Evolutionary conservation across 2,329 filamentous ascomycete species (phyloP).

Genomic region (Colletotrichum somersetense): DNA sequence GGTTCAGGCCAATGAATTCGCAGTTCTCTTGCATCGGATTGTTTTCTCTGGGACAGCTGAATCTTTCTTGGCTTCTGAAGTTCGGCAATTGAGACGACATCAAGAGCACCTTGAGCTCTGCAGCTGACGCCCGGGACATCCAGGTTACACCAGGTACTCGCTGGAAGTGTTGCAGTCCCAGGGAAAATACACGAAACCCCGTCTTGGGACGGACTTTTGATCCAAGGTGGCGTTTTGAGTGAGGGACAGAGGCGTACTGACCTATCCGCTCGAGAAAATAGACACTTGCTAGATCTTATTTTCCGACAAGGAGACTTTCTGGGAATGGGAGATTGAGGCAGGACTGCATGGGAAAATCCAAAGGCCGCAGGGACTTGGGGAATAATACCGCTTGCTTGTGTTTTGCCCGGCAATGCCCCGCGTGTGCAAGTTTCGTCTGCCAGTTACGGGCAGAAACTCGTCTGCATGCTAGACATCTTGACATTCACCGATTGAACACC

Average conservation of each 20-base stretch:
- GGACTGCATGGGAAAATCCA: background rate
- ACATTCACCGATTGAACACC: no score
- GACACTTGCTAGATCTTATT: background rate
- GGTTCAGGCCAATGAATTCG: background rate
- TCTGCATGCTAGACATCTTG: background rate
- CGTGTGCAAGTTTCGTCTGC: background rate
- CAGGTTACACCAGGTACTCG: background rate
- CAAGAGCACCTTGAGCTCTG: background rate
- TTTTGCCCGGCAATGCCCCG: background rate
- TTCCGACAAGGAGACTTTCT: background rate
- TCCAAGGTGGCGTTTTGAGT: no score
- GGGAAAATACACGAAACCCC: no score
- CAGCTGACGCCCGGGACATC: background rate
- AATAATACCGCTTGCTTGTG: background rate
- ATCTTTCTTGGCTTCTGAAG: background rate
- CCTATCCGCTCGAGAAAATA: background rate
- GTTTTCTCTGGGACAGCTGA: background rate
- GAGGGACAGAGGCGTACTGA: no score
- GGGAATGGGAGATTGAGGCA: background rate
- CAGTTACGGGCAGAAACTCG: background rate
- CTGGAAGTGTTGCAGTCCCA: no score
- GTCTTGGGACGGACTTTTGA: background rate
- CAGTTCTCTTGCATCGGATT: background rate
- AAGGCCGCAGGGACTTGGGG: background rate
- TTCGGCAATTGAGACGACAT: background rate